phyloP scores from a whole-genome alignment of 805 yeast species.

The Metschnikowia noctiluminum region DNA sequence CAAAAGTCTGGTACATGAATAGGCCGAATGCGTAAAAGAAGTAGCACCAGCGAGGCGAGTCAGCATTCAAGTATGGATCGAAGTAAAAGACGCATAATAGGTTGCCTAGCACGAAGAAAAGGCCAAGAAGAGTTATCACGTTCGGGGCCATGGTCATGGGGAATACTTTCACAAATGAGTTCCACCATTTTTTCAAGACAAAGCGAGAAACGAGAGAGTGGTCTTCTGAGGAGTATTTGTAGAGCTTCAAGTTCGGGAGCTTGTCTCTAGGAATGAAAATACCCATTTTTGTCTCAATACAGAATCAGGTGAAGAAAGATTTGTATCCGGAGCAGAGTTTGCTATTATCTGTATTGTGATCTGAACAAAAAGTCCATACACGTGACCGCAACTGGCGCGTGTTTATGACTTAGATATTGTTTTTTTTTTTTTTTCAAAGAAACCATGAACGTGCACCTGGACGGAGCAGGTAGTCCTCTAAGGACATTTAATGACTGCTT shows the following conservation, averaged over 20 bases:
- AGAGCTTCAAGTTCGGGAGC: conserved; percentile 51
- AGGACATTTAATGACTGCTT: too few species aligned
- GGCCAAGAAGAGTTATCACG: conserved; percentile 77
- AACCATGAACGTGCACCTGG: too few species aligned
- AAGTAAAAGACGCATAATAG: conserved; percentile 61
- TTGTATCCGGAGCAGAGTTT: not conserved
- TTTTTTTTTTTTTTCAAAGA: too few species aligned
- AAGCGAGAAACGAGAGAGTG: conserved; percentile 73
- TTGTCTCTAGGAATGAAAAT: conserved; percentile 55
- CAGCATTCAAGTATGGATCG: conserved; percentile 62
- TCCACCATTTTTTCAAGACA: conserved; percentile 81
- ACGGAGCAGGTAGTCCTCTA: too few species aligned
- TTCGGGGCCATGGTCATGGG: conserved; percentile 93
- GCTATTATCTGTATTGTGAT: conserved; percentile 1
- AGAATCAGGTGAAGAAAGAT: too few species aligned
- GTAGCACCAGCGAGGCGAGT: conserved; percentile 74
- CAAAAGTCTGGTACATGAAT: conserved; percentile 91
- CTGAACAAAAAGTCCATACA: conserved; percentile 1
- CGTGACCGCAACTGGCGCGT: conserved; percentile 8
- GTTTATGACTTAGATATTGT: not conserved
- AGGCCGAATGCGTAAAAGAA: conserved; percentile 75
- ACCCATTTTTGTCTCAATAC: conserved; percentile 47
- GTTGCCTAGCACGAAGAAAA: conserved; percentile 65
- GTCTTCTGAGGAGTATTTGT: conserved; percentile 75
- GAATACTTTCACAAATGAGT: conserved; percentile 63